Evolutionary conservation across 306 rosid genomes (phyloP).

Genomic region (Glycine soja): DNA sequence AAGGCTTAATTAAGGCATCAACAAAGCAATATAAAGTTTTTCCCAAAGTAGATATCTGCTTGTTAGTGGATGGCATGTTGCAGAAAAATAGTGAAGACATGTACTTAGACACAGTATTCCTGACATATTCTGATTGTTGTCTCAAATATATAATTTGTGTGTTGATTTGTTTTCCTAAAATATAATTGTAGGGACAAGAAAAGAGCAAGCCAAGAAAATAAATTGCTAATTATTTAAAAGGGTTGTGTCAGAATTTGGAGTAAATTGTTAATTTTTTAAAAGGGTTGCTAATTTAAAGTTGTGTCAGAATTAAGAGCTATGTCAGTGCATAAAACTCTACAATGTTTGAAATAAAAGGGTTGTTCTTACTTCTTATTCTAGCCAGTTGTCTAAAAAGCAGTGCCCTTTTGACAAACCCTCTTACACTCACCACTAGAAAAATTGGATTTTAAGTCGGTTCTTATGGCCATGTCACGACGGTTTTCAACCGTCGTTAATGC

Average conservation of each 20-base stretch:
- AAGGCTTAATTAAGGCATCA: slow-evolving; percentile 63
- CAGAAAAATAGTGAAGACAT: slow-evolving; percentile 67
- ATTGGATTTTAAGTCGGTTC: too few relatives aligned
- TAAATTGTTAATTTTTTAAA: too few relatives aligned
- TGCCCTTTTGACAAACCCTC: slow-evolving; percentile 48
- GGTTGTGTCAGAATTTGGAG: too few relatives aligned
- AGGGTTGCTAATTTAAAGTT: too few relatives aligned
- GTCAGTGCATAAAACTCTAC: slow-evolving; percentile 46
- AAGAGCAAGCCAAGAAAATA: slow-evolving; percentile 73
- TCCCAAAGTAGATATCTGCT: slow-evolving; percentile 67
- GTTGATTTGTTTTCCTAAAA: slow-evolving; percentile 21
- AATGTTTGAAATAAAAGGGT: slow-evolving; percentile 49
- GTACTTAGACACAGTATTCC: slow-evolving; percentile 52
- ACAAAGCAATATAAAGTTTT: slow-evolving; percentile 66
- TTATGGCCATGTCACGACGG: too few relatives aligned
- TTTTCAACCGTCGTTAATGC: too few relatives aligned
- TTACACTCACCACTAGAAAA: too few relatives aligned
- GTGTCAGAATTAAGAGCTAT: slow-evolving; percentile 48
- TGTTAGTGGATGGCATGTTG: slow-evolving; percentile 58
- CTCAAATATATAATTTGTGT: slow-evolving; percentile 1
- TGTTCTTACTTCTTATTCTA: neutral
- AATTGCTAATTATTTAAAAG: slow-evolving; percentile 66
- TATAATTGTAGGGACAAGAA: slow-evolving; percentile 67
- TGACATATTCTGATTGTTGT: slow-evolving; percentile 34
- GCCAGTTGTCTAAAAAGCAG: slow-evolving; percentile 44